These are phyloP conservation scores for Stagonosporopsis rhizophila DNA, from an alignment of 2,329 filamentous ascomycete genomes.

Conservation along the genomic window DNA sequence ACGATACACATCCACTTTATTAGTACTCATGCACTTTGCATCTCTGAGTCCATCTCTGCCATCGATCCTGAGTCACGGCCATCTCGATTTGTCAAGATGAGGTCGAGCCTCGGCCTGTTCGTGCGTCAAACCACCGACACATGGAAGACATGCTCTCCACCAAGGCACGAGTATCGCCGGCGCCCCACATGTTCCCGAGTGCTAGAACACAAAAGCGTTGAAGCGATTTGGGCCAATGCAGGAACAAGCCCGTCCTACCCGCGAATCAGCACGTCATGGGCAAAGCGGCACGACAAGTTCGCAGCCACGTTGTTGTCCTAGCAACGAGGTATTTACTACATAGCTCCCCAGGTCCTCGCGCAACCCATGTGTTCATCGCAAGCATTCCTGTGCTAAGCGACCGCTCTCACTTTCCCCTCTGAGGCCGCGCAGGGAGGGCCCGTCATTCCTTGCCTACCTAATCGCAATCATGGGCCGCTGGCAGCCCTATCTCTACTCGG, in stretches of 20 bases:
- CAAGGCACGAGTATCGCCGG: constrained; percentile 15
- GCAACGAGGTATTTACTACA: constrained; percentile 37
- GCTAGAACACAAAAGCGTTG: constrained; percentile 17
- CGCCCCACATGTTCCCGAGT: constrained; percentile 19
- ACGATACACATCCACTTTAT: background rate
- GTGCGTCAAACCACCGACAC: constrained; percentile 8
- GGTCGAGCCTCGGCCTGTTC: constrained; percentile 19
- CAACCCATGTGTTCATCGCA: constrained; percentile 41
- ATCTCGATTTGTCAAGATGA: constrained; percentile 17
- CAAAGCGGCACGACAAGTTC: constrained; percentile 10
- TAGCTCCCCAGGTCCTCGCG: constrained; percentile 35
- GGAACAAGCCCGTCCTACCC: constrained; percentile 14
- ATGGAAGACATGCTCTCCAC: constrained; percentile 17
- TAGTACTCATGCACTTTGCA: background rate
- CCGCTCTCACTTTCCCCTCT: constrained; percentile 35
- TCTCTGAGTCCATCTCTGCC: background rate
- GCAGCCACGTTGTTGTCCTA: constrained; percentile 12
- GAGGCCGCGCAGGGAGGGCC: constrained; percentile 33
- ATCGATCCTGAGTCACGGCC: background rate
- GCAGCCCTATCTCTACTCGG: constrained; percentile 78
- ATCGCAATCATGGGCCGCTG: constrained; percentile 53
- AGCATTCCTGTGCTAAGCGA: constrained; percentile 48
- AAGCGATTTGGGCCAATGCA: constrained; percentile 13
- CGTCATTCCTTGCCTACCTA: constrained; percentile 38
- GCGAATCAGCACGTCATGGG: constrained; percentile 20